Conservation (phyloP, 2,329 filamentous ascomycete species). For the Penicillium sp. region DNA sequence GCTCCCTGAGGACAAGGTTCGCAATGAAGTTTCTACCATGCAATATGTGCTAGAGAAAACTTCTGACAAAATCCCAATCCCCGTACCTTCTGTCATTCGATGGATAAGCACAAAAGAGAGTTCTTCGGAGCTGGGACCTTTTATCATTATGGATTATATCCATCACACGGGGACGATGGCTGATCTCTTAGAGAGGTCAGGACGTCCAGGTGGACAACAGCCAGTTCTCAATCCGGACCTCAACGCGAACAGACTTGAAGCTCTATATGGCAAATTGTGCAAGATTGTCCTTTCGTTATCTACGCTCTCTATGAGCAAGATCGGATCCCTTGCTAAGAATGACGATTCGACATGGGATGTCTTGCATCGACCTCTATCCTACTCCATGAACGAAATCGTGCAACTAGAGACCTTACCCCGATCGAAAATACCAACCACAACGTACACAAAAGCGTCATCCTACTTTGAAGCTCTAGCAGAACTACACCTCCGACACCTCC, state of each 20-base stretch:
- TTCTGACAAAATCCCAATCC: constrained; percentile 15
- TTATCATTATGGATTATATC: constrained; percentile 36
- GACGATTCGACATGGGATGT: constrained; percentile 23
- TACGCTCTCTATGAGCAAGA: constrained; percentile 28
- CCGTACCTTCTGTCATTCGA: constrained; percentile 11
- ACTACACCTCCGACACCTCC: constrained; percentile 39
- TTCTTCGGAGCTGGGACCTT: constrained; percentile 22
- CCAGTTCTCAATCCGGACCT: constrained; percentile 13
- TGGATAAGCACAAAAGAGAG: constrained; percentile 12
- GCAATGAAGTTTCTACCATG: constrained; percentile 17
- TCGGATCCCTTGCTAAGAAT: constrained; percentile 34
- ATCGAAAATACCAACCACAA: constrained; percentile 12
- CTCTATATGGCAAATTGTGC: constrained; percentile 38
- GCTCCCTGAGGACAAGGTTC: constrained; percentile 26
- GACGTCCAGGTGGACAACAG: constrained; percentile 6
- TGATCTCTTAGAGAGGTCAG: constrained; percentile 13
- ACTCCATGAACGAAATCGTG: constrained; percentile 40
- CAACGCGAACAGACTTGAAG: constrained; percentile 4
- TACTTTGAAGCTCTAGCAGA: constrained; percentile 38
- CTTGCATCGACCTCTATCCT: constrained; percentile 33
- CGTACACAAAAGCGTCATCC: constrained; percentile 28
- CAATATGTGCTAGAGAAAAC: constrained; percentile 12
- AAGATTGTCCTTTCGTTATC: constrained; percentile 38
- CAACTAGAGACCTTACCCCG: constrained; percentile 19
- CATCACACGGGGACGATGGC: constrained; percentile 10